These are phyloP conservation scores for Coelastrella sp. DNA, from an alignment of 139 green algal species.

Conservation along the genomic window DNA sequence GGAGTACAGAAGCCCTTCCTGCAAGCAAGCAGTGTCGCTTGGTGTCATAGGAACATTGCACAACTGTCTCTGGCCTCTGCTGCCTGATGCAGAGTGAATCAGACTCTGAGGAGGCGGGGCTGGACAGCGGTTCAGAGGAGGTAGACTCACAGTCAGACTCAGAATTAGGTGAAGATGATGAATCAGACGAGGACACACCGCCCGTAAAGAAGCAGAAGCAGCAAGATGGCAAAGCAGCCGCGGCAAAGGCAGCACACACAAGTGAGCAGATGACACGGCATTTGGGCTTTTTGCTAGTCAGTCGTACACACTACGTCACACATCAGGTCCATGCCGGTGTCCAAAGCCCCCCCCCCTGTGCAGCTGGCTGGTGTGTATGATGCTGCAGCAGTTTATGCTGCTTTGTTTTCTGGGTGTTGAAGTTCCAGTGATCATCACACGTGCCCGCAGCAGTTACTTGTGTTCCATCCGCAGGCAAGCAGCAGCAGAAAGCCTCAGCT, in stretches of 20 bases:
- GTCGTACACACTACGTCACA: no score
- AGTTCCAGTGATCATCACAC: no score
- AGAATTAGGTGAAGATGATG: constrained; percentile 2
- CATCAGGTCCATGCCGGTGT: no score
- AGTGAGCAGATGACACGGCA: background rate
- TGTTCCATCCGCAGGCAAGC: background rate
- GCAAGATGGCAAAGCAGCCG: constrained; percentile 9
- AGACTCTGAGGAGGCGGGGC: background rate
- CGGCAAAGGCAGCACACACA: background rate
- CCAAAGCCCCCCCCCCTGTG: no score
- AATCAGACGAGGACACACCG: constrained; percentile 15
- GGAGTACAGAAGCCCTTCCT: background rate
- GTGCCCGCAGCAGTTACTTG: background rate
- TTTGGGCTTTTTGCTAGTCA: no score
- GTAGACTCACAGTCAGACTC: background rate
- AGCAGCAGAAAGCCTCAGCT: background rate
- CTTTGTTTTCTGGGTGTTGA: no score
- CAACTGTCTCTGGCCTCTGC: no score
- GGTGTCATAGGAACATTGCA: no score
- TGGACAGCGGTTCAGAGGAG: constrained; percentile 11
- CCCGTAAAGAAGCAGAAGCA: constrained; percentile 46
- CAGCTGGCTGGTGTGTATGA: background rate
- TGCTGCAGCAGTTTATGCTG: background rate
- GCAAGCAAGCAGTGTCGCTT: background rate
- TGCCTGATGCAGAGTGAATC: background rate